Conservation (phyloP, 768 basidiomycete genomes). For the Galerina marginata region DNA sequence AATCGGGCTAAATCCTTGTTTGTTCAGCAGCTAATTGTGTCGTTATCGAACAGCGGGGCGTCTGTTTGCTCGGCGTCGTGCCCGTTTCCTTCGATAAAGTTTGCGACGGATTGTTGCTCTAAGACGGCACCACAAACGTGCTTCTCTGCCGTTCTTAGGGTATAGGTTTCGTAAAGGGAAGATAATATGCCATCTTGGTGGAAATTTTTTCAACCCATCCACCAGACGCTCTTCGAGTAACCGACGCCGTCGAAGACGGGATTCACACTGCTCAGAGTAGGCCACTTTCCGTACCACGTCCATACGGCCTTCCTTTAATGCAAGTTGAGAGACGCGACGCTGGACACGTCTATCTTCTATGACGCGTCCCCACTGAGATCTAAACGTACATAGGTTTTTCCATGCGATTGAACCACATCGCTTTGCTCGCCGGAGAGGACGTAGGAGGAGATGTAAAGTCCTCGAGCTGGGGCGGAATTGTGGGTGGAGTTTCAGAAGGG, state of each 20-base stretch:
- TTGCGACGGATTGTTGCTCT: slow-evolving; percentile 10
- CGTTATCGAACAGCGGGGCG: slow-evolving; percentile 2
- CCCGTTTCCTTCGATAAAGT: neutral
- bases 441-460: slow-evolving; percentile 65
- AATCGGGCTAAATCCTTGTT: neutral
- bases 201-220: slow-evolving; percentile 17
- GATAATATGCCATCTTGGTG: slow-evolving; percentile 19
- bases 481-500: slow-evolving; percentile 51
- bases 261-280: slow-evolving; percentile 5
- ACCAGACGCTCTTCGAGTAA: slow-evolving; percentile 21
- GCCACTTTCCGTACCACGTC: slow-evolving; percentile 46
- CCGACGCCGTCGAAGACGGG: slow-evolving; percentile 11
- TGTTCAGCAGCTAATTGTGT: neutral
- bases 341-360: slow-evolving; percentile 64
- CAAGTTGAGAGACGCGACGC: slow-evolving; percentile 61
- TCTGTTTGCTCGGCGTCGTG: neutral
- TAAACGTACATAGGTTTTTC: slow-evolving; percentile 49
- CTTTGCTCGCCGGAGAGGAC: slow-evolving; percentile 51
- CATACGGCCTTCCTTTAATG: slow-evolving; percentile 67
- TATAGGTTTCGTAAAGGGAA: slow-evolving; percentile 34
- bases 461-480: slow-evolving; percentile 59
- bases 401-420: slow-evolving; percentile 62
- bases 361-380: slow-evolving; percentile 57
- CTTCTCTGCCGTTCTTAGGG: slow-evolving; percentile 36
- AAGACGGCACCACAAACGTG: slow-evolving; percentile 33